Conservation (phyloP, 805 yeast genomes). For the Monosporozyma aerobia region DNA sequence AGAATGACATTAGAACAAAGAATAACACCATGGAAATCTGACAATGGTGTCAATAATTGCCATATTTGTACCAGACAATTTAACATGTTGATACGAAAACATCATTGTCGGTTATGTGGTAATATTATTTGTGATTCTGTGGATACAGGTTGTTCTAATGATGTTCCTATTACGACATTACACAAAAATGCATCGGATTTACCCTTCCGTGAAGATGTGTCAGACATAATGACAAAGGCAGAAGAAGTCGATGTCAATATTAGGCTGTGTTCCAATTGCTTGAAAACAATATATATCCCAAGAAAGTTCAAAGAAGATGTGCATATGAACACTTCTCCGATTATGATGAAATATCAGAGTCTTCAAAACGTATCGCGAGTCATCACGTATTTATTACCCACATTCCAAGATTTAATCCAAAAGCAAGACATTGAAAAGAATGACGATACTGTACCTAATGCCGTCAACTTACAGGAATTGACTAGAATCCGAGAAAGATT, state of each 20-base stretch:
- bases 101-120: conserved; percentile 91
- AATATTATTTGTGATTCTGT: conserved; percentile 64
- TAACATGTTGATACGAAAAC: conserved; percentile 54
- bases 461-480: conserved; percentile 24
- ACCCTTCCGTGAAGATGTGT: conserved; percentile 11
- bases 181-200: conserved; percentile 20
- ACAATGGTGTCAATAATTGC: conserved; percentile 41
- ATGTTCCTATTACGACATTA: conserved; percentile 42
- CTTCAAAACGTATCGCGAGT: conserved; percentile 32
- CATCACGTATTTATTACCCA: conserved; percentile 35
- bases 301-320: conserved; percentile 40
- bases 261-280: conserved; percentile 65
- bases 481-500: conserved; percentile 36
- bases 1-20: conserved; percentile 36
- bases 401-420: conserved; percentile 33
- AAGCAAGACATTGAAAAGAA: conserved; percentile 28
- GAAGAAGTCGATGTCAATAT: conserved; percentile 27
- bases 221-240: conserved; percentile 10
- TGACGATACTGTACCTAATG: background rate
- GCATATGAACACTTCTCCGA: conserved; percentile 25
- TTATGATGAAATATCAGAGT: conserved; percentile 36
- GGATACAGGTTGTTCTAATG: conserved; percentile 59
- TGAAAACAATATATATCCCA: conserved; percentile 47
- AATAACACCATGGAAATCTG: conserved; percentile 61
- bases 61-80: conserved; percentile 53